Conservation (phyloP, 257 asterid genomes). For the Avicennia marina region DNA sequence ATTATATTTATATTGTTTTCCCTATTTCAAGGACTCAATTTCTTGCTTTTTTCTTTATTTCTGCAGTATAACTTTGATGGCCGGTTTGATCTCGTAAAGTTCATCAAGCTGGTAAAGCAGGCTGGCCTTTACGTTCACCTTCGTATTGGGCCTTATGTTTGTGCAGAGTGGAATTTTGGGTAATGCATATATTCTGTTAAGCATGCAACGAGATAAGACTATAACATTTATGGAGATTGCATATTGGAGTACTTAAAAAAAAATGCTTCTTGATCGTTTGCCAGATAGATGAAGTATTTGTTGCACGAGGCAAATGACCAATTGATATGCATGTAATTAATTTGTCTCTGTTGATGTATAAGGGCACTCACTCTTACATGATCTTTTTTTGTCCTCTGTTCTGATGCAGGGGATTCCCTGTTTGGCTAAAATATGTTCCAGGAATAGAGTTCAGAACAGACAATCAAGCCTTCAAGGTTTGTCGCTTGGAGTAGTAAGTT, state of each 20-base stretch:
- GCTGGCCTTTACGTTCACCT: slow-evolving; percentile 54
- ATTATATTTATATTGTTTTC: no score
- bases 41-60: no score
- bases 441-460: slow-evolving; percentile 66
- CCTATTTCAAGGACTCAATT: no score
- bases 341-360: neutral
- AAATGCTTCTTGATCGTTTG: no score
- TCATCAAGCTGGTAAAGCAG: slow-evolving; percentile 41
- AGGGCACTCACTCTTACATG: no score
- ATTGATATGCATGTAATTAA: no score
- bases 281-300: no score
- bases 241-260: no score
- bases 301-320: no score
- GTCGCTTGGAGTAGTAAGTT: neutral
- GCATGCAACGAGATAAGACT: no score
- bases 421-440: slow-evolving; percentile 74
- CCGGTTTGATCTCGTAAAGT: slow-evolving; percentile 50
- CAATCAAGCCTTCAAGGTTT: slow-evolving; percentile 67
- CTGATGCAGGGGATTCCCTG: slow-evolving; percentile 71
- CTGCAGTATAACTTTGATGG: slow-evolving; percentile 56
- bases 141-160: slow-evolving; percentile 63
- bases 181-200: neutral
- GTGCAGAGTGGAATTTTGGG: slow-evolving; percentile 84
- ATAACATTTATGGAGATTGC: neutral
- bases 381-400: slow-evolving; percentile 24